phyloP scores from a whole-genome alignment of 1,139 yeast genomes.

The Kluyveromyces marxianus region DNA sequence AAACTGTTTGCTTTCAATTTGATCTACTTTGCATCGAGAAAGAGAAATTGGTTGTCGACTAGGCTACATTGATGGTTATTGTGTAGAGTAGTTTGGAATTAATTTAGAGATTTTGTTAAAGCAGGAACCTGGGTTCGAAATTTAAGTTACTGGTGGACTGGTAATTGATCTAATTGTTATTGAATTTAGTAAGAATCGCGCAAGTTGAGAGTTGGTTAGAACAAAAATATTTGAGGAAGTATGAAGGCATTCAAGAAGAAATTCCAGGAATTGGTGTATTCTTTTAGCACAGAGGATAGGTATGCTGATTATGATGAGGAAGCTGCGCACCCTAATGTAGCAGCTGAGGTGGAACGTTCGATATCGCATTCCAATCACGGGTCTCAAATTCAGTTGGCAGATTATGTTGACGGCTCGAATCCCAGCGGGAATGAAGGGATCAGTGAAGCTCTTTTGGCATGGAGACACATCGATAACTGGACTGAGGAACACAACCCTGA shows the following conservation, averaged over 20 bases:
- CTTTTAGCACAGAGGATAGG: constrained; percentile 57
- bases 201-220: not conserved
- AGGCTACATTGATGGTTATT: no score
- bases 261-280: constrained; percentile 52
- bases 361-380: constrained; percentile 1
- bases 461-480: constrained; percentile 67
- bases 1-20: no score
- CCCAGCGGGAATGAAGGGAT: constrained; percentile 42
- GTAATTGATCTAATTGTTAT: not conserved
- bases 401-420: constrained; percentile 13
- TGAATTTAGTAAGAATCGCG: not conserved
- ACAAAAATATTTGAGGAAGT: no score
- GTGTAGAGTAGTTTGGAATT: no score
- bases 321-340: constrained; percentile 12
- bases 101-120: no score
- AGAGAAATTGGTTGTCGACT: no score
- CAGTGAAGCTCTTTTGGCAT: constrained; percentile 55
- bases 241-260: constrained; percentile 34
- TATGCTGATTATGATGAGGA: constrained; percentile 59
- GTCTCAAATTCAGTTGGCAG: constrained; percentile 10
- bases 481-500: constrained; percentile 48
- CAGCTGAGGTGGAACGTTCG: not conserved
- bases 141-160: no score
- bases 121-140: no score
- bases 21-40: no score